Percentiles rank a stretch among this genome's conserved stretches.
Conservation (phyloP, 768 basidiomycete genomes). For the Termitomyces sp. region DNA sequence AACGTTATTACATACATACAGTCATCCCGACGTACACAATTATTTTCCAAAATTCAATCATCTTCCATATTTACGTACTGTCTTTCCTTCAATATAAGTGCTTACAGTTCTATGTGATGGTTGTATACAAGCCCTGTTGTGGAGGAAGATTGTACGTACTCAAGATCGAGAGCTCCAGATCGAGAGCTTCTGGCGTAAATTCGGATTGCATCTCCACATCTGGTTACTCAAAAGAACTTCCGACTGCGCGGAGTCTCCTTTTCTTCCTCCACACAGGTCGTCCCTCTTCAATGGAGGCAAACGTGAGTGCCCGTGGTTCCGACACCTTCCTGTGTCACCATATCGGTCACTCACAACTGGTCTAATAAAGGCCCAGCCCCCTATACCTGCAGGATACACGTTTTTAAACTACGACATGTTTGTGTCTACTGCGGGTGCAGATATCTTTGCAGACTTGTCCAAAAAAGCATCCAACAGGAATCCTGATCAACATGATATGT, state of each 20-base stretch:
- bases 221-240: not conserved
- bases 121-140: not conserved
- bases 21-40: not conserved
- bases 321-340: constrained; percentile 10
- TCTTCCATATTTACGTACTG: not conserved
- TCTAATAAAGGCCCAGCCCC: not conserved
- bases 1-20: not conserved
- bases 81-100: not conserved
- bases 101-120: too few species aligned
- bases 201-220: not conserved
- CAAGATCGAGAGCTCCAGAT: too few species aligned
- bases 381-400: constrained; percentile 26
- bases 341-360: constrained; percentile 6
- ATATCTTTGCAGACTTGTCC: constrained; percentile 22
- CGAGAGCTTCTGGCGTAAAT: not conserved
- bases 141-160: too few species aligned
- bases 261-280: not conserved
- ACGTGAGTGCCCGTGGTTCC: constrained; percentile 7
- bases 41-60: not conserved
- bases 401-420: constrained; percentile 25
- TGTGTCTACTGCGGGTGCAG: constrained; percentile 23
- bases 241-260: not conserved
- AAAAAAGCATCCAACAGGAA: constrained; percentile 25
- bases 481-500: constrained; percentile 28
- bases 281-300: constrained; percentile 5